Base-by-base conservation (phyloP, 2,329 filamentous ascomycete species). In the Knufia fluminis region DNA sequence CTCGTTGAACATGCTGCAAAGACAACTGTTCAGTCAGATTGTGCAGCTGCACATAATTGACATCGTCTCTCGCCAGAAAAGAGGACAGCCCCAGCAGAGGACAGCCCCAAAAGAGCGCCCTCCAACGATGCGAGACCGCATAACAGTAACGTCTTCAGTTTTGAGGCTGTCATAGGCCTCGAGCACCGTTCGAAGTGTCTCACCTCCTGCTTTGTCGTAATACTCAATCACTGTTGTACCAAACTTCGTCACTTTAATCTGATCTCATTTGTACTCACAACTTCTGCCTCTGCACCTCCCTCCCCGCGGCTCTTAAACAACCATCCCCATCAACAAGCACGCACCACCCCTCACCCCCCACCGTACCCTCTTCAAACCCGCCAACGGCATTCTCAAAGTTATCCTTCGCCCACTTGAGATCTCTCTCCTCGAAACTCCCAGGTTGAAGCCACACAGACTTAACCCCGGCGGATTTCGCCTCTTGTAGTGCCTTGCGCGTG, bases 361-460 rank as follows among this genome's bases (percentile, higher is more conserved):
- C 49, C 3, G 55, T 58, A 12, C 23, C 68, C 62, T 22, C 82
- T 81, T 23, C 82, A 80, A 32, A 82, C 72, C 75, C 81, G 54
- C 73, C 79, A 36, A 86, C 83, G 31, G 88, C 75, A 40, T 72
- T 83, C 57, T 80, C 71, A 60, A 92, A 95, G 56, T 84, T 76
- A 40, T 70, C 71, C 52, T 75, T 71, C 2, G 86, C 88, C 65
- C 78, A 89, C 35, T 76, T 70, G 54, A 95, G 63, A 19, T 88
- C 84, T 51, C 80, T 79, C 46, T 85, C 79, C 63, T 95, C 82
- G 63, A 85, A 97, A 14, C 81, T 90, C 1, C 91, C 92, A 0
- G 92, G 92, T 69, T 97, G 92, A 57, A 97, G 70, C 85, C 87
- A 95, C 3, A 95, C 82, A 22, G 86, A 77, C 16, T 79, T 76